phyloP scores from a whole-genome alignment of 2,329 filamentous ascomycete genomes.

The Aspergillus clavatus region DNA sequence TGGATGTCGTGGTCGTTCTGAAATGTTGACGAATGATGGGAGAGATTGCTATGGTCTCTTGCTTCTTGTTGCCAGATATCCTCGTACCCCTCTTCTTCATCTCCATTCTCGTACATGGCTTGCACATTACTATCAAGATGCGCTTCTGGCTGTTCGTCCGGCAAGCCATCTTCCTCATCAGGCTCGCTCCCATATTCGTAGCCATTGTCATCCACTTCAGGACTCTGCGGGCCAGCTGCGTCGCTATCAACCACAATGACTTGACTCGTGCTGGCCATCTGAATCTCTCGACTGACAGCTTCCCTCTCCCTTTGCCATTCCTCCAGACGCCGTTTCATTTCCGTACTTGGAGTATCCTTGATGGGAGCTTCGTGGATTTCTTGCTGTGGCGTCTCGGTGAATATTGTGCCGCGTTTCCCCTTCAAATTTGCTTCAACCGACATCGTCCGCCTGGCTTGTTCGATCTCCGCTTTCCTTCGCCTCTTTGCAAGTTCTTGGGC shows the following conservation, averaged over 20 bases:
- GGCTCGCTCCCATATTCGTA: constrained; percentile 2
- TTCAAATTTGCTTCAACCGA: constrained; percentile 2
- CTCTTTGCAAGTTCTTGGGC: constrained; percentile 41
- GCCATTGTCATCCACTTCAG: constrained; percentile 1
- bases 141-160: background rate
- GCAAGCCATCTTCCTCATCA: constrained; percentile 2
- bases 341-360: constrained; percentile 13
- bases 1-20: no score
- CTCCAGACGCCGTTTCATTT: constrained; percentile 31
- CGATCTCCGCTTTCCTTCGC: constrained; percentile 18
- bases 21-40: constrained; percentile 21
- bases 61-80: constrained; percentile 48
- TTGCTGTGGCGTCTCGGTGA: constrained; percentile 5
- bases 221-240: constrained; percentile 17
- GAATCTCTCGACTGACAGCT: constrained; percentile 41
- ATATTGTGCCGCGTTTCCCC: background rate
- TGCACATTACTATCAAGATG: background rate
- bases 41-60: constrained; percentile 32
- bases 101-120: constrained; percentile 9
- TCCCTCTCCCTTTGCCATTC: constrained; percentile 45
- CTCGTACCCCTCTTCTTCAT: constrained; percentile 36
- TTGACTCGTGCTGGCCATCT: constrained; percentile 39
- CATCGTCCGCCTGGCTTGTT: constrained; percentile 4
- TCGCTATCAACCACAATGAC: constrained; percentile 45
- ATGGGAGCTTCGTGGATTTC: background rate